Evolutionary conservation across 1,284 basidiomycete genomes (phyloP), one percentile per base, ranked within the genome.

Genomic region (Cutaneotrichosporon mucoides): DNA sequence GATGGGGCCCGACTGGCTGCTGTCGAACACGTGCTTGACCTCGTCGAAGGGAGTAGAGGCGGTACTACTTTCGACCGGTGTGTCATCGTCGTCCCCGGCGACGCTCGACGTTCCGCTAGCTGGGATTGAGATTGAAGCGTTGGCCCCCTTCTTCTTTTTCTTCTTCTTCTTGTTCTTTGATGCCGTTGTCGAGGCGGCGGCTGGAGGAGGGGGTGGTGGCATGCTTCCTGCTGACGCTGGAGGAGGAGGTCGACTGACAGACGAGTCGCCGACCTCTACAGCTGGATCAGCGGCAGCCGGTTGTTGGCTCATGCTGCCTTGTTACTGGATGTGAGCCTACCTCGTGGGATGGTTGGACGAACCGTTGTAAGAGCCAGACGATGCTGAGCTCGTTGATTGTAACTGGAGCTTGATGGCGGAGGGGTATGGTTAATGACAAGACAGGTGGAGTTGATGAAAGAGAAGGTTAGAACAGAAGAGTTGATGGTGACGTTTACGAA

Each of bases 121-220:
- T 24, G 24, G 24, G 24, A 24, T 24, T 24, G 24, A 24, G 24
- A 24, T 24, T 24, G 24, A 24, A 24, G 24, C 24, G 24, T 24
- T 35, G 9, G 41, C 40, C 6, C 42, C 16, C 16, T 45, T 52
- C 51, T 58, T 60, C 57, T 62, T 62, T 49, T 60, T 60, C 54
- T 64, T 64, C 59, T 64, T 64, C 59, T 64, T 64, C 56, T 64
- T 64, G 53, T 60, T 60, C 50, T 58, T 64, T n/a, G 49, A 50
- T 12, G 52, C 40, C 34, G 56, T 16, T 9, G 47, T 12, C 35
- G 53, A 35, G 34, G 54, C 36, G 11, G 50, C 37, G 11, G 54
- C 36, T 36, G 56, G 11, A 36, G 53, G 38, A 33, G 53, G 46
- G 9, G 49, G 56, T 38, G 43, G 24, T 33, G 12, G 40, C 24